phyloP scores from a whole-genome alignment of 768 basidiomycete species.

The Fibroporia radiculosa region DNA sequence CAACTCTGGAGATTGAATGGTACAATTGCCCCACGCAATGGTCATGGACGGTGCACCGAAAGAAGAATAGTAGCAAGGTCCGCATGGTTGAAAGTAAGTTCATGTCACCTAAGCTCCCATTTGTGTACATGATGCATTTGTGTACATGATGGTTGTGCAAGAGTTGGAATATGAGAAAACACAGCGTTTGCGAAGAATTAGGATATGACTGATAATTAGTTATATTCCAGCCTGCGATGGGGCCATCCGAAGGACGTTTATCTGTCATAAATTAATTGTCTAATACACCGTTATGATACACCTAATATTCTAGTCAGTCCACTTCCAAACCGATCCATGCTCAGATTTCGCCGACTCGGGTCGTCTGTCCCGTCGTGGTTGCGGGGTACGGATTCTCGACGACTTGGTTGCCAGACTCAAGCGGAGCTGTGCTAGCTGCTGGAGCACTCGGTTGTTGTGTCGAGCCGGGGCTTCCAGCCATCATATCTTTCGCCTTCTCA shows the following conservation, averaged over 20 bases:
- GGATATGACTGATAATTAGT: background rate
- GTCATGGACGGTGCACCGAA: conserved; percentile 10
- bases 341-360: conserved; percentile 11
- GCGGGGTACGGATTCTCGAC: conserved; percentile 23
- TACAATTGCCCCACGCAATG: conserved; percentile 3
- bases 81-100: conserved; percentile 1
- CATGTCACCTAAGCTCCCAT: background rate
- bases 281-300: conserved; percentile 1
- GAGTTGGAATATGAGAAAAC: conserved; percentile 1
- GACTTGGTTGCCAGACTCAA: conserved; percentile 32
- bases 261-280: background rate
- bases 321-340: background rate
- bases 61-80: background rate
- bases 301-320: background rate
- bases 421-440: conserved; percentile 31
- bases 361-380: conserved; percentile 13
- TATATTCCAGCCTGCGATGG: background rate
- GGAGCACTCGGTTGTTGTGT: conserved; percentile 14
- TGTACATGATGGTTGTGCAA: conserved; percentile 7
- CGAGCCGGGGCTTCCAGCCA: conserved; percentile 2
- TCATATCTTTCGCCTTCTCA: conserved; percentile 20
- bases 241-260: background rate
- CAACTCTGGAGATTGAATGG: conserved; percentile 14
- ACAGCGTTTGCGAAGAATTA: background rate
- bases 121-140: background rate